Percentiles rank a stretch among this genome's conserved stretches.
phyloP scores from a whole-genome alignment of 352 stramenopile genomes.

The Pythium phragmitis region DNA sequence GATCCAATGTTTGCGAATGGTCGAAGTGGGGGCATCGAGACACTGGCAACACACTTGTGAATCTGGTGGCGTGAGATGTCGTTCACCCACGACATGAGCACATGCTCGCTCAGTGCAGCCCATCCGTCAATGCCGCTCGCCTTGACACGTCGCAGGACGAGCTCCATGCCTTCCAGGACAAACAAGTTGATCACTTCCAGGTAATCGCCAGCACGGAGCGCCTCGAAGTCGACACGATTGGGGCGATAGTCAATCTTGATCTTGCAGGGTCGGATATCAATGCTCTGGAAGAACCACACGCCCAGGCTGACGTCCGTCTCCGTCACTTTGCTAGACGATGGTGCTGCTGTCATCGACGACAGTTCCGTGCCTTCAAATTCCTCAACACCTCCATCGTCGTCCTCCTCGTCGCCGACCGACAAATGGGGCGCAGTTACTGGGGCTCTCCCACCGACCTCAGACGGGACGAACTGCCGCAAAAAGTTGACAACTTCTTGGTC shows the following conservation, averaged over 20 bases:
- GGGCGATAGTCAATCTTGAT: constrained; percentile 91
- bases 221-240: constrained; percentile 85
- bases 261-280: constrained; percentile 86
- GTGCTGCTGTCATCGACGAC: constrained; percentile 28
- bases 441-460: constrained; percentile 6
- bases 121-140: constrained; percentile 82
- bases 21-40: constrained; percentile 82
- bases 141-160: constrained; percentile 82
- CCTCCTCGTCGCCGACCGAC: constrained; percentile 19
- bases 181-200: constrained; percentile 90
- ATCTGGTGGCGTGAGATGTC: constrained; percentile 88
- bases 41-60: constrained; percentile 87
- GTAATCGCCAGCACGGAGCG: constrained; percentile 80
- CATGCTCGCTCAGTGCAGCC: constrained; percentile 63
- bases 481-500: constrained; percentile 89
- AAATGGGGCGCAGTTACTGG: neutral
- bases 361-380: constrained; percentile 56
- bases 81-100: constrained; percentile 85
- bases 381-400: constrained; percentile 24
- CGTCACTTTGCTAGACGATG: constrained; percentile 23
- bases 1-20: constrained; percentile 87
- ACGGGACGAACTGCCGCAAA: constrained; percentile 78
- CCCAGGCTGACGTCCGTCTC: constrained; percentile 50
- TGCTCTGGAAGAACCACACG: constrained; percentile 86
- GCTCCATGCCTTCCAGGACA: constrained; percentile 86